Base-by-base conservation (phyloP, 306 rosid species). In the Medicago lupulina region DNA sequence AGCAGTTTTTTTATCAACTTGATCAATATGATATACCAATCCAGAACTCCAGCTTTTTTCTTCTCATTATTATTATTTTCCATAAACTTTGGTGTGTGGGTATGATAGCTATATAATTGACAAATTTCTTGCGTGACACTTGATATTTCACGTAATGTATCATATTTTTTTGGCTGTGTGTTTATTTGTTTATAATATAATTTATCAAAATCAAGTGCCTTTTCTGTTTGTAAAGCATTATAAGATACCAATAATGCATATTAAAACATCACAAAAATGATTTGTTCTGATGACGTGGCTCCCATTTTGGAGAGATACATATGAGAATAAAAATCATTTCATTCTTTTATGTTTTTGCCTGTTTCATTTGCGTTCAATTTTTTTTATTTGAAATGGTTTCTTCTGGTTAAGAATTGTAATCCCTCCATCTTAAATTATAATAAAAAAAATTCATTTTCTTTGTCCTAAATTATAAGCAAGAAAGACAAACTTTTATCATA, bases 171-270 rank as follows among this genome's bases (percentile, higher is more conserved):
- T 43, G 54, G 28, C 64, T 13, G 38, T 34, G 36, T 31, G 38
- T 34, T 34, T 34, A 5, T 34, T 34, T 34, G 5, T 34, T 34
- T 34, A 34, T 34, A 34, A 44, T n/a, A 62, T 9, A 65, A 25
- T 51, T 58, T 34, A 72, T 59, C 54, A 25, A n/a, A 34, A 34
- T 75, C 34, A 71, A 76, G 85, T 89, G 79, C 67, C 53, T 65
- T 74, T 78, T 78, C 53, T 23, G 83, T 43, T 74, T 73, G 57
- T 63, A 57, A 76, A 83, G 79, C 82, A 55, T 81, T 59, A 62
- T 46, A 54, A 59, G 59, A 67, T 50, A 4, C 68, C 81, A 61
- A 79, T 77, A 75, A 75, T 50, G 40, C 80, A 39, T 70, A 39
- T 21, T 64, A 73, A 76, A 73, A 46, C 68, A 58, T 76, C 58